Percentiles rank a stretch among this genome's conserved stretches.
Evolutionary conservation across 2,329 filamentous ascomycete genomes (phyloP).

Genomic region (Aspergillus fructus): DNA sequence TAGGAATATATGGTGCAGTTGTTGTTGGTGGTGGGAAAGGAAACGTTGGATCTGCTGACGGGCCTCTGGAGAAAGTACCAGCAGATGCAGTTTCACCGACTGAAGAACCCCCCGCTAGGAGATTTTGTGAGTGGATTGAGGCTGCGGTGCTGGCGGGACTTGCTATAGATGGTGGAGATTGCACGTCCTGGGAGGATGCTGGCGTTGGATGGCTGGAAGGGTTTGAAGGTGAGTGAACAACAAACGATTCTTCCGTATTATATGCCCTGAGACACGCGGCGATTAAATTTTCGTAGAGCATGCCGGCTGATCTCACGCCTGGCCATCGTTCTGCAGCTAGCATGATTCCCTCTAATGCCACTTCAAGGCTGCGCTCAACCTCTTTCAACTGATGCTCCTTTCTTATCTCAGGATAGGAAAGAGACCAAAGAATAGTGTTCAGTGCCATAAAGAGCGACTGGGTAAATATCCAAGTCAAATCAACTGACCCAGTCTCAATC

Average conservation of each 20-base stretch:
- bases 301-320: constrained; percentile 77
- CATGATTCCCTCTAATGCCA: constrained; percentile 74
- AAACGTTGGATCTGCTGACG: constrained; percentile 32
- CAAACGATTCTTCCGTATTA: constrained; percentile 59
- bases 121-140: constrained; percentile 36
- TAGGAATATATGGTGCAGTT: constrained; percentile 17
- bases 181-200: constrained; percentile 38
- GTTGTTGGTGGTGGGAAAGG: constrained; percentile 24
- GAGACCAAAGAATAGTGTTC: constrained; percentile 87
- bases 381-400: constrained; percentile 69
- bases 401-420: constrained; percentile 83
- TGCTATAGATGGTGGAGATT: constrained; percentile 39
- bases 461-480: constrained; percentile 92
- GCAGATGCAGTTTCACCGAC: constrained; percentile 29
- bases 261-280: constrained; percentile 86
- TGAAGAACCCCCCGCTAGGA: constrained; percentile 28
- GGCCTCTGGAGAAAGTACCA: constrained; percentile 35
- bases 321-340: constrained; percentile 88
- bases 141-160: constrained; percentile 43
- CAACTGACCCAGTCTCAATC: constrained; percentile 71
- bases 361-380: constrained; percentile 71
- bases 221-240: constrained; percentile 48
- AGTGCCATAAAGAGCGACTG: constrained; percentile 87
- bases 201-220: constrained; percentile 45
- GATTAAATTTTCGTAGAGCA: constrained; percentile 84